Conservation (phyloP, 2,329 filamentous ascomycete genomes). For the Exophiala viscosa region DNA sequence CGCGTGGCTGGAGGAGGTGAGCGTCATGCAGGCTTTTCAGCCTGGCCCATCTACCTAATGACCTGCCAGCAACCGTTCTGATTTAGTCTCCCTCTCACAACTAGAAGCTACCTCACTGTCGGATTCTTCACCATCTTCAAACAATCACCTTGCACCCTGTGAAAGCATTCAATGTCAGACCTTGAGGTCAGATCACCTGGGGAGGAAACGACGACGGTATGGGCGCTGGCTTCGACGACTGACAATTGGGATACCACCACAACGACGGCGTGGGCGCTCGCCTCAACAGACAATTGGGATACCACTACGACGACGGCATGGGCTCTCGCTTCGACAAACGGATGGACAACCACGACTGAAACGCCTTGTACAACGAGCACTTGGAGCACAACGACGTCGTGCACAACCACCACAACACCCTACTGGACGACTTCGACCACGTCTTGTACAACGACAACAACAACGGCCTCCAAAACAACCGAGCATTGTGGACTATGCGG, state of each 20-base stretch:
- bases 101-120: background rate
- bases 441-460: conserved; percentile 7
- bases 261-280: background rate
- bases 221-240: background rate
- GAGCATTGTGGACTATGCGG: too few species aligned
- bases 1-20: too few species aligned
- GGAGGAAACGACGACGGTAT: background rate
- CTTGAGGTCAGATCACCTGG: conserved; percentile 2
- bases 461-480: conserved; percentile 7
- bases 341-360: conserved; percentile 2
- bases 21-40: too few species aligned
- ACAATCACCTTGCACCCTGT: background rate
- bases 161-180: background rate
- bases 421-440: background rate
- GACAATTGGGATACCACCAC: background rate
- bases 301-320: background rate
- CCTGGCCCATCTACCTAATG: too few species aligned
- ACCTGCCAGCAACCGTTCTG: too few species aligned
- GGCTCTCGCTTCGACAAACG: background rate
- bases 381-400: conserved; percentile 4
- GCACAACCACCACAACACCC: conserved; percentile 9
- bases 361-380: background rate
- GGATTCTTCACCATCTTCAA: background rate
- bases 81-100: too few species aligned
- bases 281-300: background rate